Conservation (phyloP, 2,329 filamentous ascomycete genomes). For the Epichloe elymi region DNA sequence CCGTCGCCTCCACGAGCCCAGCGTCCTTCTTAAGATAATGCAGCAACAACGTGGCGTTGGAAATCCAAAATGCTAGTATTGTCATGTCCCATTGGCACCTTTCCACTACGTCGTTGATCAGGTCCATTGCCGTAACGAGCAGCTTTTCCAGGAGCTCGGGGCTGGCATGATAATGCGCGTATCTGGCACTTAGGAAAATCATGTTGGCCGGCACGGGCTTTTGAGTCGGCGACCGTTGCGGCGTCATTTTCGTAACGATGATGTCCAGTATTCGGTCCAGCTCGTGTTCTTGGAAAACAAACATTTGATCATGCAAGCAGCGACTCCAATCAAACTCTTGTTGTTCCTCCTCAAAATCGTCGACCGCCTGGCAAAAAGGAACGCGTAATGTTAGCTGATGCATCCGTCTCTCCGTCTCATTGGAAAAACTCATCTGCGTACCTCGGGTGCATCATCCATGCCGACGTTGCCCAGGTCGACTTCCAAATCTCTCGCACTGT, state of each 20-base stretch:
- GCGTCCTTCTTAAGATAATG: slow-evolving; percentile 94
- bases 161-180: slow-evolving; percentile 92
- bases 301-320: slow-evolving; percentile 97
- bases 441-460: slow-evolving; percentile 89
- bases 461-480: slow-evolving; percentile 93
- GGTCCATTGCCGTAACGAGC: slow-evolving; percentile 77
- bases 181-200: slow-evolving; percentile 86
- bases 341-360: slow-evolving; percentile 75
- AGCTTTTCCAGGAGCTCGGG: slow-evolving; percentile 70
- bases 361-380: slow-evolving; percentile 37
- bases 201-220: slow-evolving; percentile 97
- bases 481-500: slow-evolving; percentile 91
- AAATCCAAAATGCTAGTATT: slow-evolving; percentile 96
- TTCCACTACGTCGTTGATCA: slow-evolving; percentile 96
- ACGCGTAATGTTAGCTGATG: slow-evolving; percentile 13
- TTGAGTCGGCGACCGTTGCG: slow-evolving; percentile 87
- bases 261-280: slow-evolving; percentile 86
- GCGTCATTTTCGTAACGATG: slow-evolving; percentile 95
- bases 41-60: slow-evolving; percentile 85
- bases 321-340: slow-evolving; percentile 94
- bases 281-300: slow-evolving; percentile 94
- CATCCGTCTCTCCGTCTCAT: not conserved
- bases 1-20: slow-evolving; percentile 66
- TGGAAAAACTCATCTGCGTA: slow-evolving; percentile 24
- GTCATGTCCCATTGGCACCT: slow-evolving; percentile 98